phyloP scores from a whole-genome alignment of 768 basidiomycete genomes.

The Boletus tomentosulus region DNA sequence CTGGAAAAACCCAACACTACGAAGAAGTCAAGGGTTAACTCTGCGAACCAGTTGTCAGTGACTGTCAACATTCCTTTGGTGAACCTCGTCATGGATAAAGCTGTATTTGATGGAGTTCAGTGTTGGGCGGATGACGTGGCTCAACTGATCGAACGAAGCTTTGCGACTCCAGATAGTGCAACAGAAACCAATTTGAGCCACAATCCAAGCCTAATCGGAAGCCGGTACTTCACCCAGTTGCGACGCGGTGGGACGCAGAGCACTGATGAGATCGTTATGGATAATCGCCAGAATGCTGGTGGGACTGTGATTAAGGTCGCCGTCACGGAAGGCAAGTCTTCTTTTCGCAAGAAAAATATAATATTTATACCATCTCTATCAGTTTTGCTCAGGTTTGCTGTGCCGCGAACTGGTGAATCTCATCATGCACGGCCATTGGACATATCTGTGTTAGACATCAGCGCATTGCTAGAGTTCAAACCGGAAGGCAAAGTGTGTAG shows the following conservation, averaged over 20 bases:
- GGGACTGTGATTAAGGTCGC: conserved; percentile 50
- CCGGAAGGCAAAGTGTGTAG: conserved; percentile 62
- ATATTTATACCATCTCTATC: neutral
- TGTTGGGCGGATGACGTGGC: conserved; percentile 83
- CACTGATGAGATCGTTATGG: conserved; percentile 37
- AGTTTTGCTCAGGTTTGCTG: conserved; percentile 42
- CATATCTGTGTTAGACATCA: conserved; percentile 56
- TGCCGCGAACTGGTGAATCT: conserved; percentile 43
- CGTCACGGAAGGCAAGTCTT: conserved; percentile 39
- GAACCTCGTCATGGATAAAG: conserved; percentile 59
- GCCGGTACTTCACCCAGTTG: conserved; percentile 62
- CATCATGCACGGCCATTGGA: conserved; percentile 46
- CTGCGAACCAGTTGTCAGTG: conserved; percentile 12
- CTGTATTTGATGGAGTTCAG: conserved; percentile 70
- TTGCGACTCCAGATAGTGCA: conserved; percentile 16
- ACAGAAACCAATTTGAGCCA: conserved; percentile 38
- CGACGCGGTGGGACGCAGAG: conserved; percentile 37
- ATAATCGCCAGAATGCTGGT: conserved; percentile 21
- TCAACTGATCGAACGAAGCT: conserved; percentile 58
- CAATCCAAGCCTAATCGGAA: conserved; percentile 71
- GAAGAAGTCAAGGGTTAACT: neutral
- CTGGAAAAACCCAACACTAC: conserved; percentile 12
- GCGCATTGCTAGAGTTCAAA: conserved; percentile 61
- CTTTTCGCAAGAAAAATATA: neutral
- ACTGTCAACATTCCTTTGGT: conserved; percentile 55